Evolutionary conservation across 805 yeast genomes (phyloP).

Genomic region (Komagataella mondaviorum): DNA sequence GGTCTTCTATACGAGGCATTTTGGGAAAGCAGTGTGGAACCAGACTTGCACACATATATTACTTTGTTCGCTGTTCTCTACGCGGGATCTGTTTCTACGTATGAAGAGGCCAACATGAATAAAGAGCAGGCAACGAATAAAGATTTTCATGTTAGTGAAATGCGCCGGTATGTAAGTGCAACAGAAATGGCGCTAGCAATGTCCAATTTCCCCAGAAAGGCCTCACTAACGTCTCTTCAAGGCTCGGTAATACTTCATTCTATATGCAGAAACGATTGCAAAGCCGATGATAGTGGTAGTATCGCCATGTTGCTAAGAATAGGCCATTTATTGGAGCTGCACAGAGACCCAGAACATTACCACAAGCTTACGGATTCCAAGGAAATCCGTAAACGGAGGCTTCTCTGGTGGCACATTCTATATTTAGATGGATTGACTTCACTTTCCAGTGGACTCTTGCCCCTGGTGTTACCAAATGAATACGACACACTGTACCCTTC

Average conservation of each 20-base stretch:
- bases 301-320: constrained; percentile 42
- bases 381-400: constrained; percentile 28
- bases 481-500: constrained; percentile 10
- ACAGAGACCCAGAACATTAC: constrained; percentile 45
- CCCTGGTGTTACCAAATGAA: constrained; percentile 36
- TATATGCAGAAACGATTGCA: constrained; percentile 38
- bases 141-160: constrained; percentile 24
- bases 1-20: constrained; percentile 30
- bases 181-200: neutral
- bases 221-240: constrained; percentile 23
- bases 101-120: constrained; percentile 38
- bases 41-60: constrained; percentile 31
- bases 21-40: constrained; percentile 24
- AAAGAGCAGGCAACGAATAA: constrained; percentile 9
- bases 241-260: constrained; percentile 27
- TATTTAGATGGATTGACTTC: constrained; percentile 44
- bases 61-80: constrained; percentile 39
- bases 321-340: constrained; percentile 40
- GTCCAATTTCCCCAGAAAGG: no score
- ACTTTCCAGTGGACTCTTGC: constrained; percentile 39
- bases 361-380: constrained; percentile 22
- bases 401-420: constrained; percentile 59
- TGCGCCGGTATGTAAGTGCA: constrained; percentile 7
- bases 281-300: constrained; percentile 39
- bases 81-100: constrained; percentile 46